A percentile compares a stretch with the other conserved stretches of the same genome.
phyloP scores from a whole-genome alignment of 805 yeast species.

The Tetrapisispora iriomotensis region DNA sequence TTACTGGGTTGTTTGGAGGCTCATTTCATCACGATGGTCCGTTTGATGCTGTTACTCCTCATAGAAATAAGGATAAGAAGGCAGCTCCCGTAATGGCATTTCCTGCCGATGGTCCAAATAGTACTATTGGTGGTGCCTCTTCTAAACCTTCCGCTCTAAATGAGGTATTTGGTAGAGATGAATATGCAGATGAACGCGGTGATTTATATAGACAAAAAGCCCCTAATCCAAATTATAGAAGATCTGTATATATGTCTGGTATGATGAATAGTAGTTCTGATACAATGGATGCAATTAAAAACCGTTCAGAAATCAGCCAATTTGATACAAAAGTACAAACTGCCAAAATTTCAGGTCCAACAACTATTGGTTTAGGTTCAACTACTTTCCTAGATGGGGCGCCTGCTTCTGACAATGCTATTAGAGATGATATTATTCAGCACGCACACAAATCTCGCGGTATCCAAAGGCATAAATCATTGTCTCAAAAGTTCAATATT shows the following conservation, averaged over 20 bases:
- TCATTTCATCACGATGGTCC: slow-evolving; percentile 99
- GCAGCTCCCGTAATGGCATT: slow-evolving; percentile 93
- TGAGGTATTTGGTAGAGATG: slow-evolving; percentile 63
- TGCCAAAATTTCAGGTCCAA: slow-evolving; percentile 71
- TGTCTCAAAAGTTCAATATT: slow-evolving; percentile 48
- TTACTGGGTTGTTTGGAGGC: slow-evolving; percentile 88
- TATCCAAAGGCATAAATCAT: slow-evolving; percentile 73
- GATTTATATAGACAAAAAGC: slow-evolving; percentile 25
- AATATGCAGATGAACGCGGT: slow-evolving; percentile 41
- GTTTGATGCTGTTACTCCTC: slow-evolving; percentile 97
- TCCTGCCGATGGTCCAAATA: slow-evolving; percentile 90
- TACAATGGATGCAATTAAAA: slow-evolving; percentile 37
- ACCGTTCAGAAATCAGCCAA: slow-evolving; percentile 40
- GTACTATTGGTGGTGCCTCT: slow-evolving; percentile 30
- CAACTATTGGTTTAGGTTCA: slow-evolving; percentile 83
- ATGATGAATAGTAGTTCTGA: slow-evolving; percentile 6
- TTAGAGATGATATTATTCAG: slow-evolving; percentile 29
- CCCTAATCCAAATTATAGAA: slow-evolving; percentile 4
- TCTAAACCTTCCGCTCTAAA: slow-evolving; percentile 51
- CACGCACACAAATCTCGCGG: slow-evolving; percentile 33
- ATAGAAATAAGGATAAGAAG: slow-evolving; percentile 70
- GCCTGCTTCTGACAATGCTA: slow-evolving; percentile 61
- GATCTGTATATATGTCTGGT: slow-evolving; percentile 2
- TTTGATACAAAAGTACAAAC: slow-evolving; percentile 66
- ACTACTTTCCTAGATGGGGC: slow-evolving; percentile 93